These are phyloP conservation scores for Bothriochloa decipiens DNA, from an alignment of 176 grass and related monocot species.

Conservation along the genomic window DNA sequence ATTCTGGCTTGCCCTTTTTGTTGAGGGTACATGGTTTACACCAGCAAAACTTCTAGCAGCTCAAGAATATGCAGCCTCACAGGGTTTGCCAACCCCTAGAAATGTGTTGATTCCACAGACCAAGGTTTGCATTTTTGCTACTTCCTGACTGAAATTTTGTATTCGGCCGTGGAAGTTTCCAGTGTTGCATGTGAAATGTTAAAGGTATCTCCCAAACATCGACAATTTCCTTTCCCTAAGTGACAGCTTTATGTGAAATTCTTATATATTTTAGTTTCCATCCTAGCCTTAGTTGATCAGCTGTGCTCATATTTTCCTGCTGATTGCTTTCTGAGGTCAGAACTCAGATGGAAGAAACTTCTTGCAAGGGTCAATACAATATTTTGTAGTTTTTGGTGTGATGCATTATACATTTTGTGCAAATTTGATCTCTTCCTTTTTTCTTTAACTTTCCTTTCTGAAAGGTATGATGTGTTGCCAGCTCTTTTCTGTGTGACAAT, in stretches of 20 bases:
- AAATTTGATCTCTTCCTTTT: background rate
- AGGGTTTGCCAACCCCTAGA: constrained; percentile 71
- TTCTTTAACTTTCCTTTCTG: background rate
- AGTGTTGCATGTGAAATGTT: constrained; percentile 1
- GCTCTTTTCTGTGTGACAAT: background rate
- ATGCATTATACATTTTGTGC: constrained; percentile 2
- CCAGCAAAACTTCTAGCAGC: constrained; percentile 78
- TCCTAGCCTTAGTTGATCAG: background rate
- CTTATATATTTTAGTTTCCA: constrained; percentile 8
- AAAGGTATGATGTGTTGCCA: background rate
- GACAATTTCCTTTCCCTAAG: background rate
- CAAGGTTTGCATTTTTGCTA: constrained; percentile 46
- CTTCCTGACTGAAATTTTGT: constrained; percentile 10
- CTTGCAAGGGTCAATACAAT: constrained; percentile 13
- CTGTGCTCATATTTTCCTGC: background rate
- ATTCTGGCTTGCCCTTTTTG: constrained; percentile 94
- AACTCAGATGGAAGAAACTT: background rate
- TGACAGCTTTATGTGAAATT: background rate
- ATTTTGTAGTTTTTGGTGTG: constrained; percentile 6
- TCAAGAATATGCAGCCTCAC: constrained; percentile 88
- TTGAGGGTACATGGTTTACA: constrained; percentile 84
- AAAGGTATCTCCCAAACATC: background rate
- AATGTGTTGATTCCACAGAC: constrained; percentile 94
- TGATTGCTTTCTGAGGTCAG: background rate
- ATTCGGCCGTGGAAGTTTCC: background rate